Conservation (phyloP, 1,139 yeast species). For the Yamadazyma dendronema region DNA sequence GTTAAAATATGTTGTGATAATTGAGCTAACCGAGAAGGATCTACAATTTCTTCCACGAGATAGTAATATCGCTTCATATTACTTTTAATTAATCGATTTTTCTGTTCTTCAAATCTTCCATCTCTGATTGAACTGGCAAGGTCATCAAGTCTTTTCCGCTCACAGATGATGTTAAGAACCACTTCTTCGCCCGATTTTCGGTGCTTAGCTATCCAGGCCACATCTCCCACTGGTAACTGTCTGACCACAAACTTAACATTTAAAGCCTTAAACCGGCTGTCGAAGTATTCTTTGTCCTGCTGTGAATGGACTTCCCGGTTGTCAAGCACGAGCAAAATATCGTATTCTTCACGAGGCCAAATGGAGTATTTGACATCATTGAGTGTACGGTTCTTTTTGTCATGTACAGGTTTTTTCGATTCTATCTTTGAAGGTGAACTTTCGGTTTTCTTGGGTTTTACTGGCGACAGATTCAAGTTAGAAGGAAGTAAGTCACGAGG, state of each 20-base stretch:
- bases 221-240: slow-evolving; percentile 80
- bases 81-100: slow-evolving; percentile 66
- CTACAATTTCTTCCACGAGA: slow-evolving; percentile 69
- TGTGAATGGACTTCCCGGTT: slow-evolving; percentile 73
- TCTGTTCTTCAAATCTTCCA: slow-evolving; percentile 87
- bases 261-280: slow-evolving; percentile 46
- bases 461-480: not conserved
- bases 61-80: slow-evolving; percentile 70
- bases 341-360: slow-evolving; percentile 47
- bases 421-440: not conserved
- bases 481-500: slow-evolving; percentile 10
- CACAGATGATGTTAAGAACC: slow-evolving; percentile 76
- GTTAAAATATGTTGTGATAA: slow-evolving; percentile 72
- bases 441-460: too few species aligned
- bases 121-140: slow-evolving; percentile 78
- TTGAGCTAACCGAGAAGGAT: slow-evolving; percentile 22
- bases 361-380: slow-evolving; percentile 32
- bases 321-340: slow-evolving; percentile 66
- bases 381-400: slow-evolving; percentile 20
- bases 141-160: slow-evolving; percentile 87
- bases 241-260: slow-evolving; percentile 55
- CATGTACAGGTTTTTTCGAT: slow-evolving; percentile 17
- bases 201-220: slow-evolving; percentile 82
- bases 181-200: slow-evolving; percentile 57
- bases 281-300: slow-evolving; percentile 63